Evolutionary conservation across 2,329 filamentous ascomycete species (phyloP), one percentile per base, ranked within the genome.

Genomic region (Cercospora sp.): DNA sequence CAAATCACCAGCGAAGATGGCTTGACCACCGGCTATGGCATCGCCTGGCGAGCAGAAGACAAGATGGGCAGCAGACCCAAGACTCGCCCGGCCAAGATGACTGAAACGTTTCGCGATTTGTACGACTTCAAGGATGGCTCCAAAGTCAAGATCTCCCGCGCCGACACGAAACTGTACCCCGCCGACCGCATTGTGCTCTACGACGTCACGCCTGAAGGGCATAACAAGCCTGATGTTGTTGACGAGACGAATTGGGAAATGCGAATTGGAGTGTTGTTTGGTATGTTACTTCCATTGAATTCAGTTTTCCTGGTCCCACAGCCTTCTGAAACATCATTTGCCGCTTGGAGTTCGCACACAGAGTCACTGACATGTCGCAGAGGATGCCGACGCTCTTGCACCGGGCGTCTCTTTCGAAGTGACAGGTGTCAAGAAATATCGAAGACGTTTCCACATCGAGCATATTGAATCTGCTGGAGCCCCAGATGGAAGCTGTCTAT

Each of bases 51-150:
- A 48, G 85, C 87, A 3, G 76, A 83, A 39, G 81, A 83, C 66
- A 79, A 79, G 2, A 81, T 81, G 80, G 64, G 82, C 81, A 61
- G 72, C 79, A 89, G 74, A 82, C 92, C 72, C 86, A 89, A 75
- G 87, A 87, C 72, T 86, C 89, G 70, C 84, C 92, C 66, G 83
- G 91, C 60, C 85, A 94, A 83, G 87, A 92, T 82, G 89, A 80
- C 91, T 23, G 89, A 91, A 70, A 84, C 87, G 5, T 87, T 96
- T 64, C 90, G 91, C 70, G 89, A 91, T 39, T 86, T 87, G 6
- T 91, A 91, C 72, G 87, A 87, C 0, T 86, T 96, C 73, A 90
- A 90, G 69, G 82, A 95, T 3, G 89, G 88, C 16, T 91, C 93
- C 60, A 86, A 88, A 61, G 82, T 96, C 59, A 83, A 85, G 7